Conservation (phyloP, 2,329 filamentous ascomycete species). For the Fusarium pseudograminearum region DNA sequence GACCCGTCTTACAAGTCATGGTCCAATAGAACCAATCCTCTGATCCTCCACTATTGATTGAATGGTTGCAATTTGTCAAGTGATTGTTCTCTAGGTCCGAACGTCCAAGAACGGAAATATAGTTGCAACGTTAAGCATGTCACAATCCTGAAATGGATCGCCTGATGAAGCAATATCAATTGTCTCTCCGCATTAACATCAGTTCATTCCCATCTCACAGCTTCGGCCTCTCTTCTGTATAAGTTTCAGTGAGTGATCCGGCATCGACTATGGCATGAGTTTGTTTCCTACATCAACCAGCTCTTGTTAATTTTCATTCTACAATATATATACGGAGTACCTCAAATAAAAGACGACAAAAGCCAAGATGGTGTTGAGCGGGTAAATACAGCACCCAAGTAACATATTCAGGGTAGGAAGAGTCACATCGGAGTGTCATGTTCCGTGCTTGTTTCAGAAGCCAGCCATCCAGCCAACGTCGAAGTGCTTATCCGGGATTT, state of each 20-base stretch:
- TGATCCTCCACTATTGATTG: not conserved
- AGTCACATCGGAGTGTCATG: not conserved
- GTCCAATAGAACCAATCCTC: not conserved
- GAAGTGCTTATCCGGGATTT: not conserved
- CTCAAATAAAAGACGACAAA: too few relatives aligned
- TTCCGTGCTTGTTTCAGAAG: not conserved
- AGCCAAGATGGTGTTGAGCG: too few relatives aligned
- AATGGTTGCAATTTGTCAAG: not conserved
- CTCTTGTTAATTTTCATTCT: too few relatives aligned
- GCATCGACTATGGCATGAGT: too few relatives aligned
- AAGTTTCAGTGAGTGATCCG: too few relatives aligned
- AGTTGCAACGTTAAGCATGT: not conserved
- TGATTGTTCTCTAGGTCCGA: conserved; percentile 2
- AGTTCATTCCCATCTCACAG: fast-evolving
- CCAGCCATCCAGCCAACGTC: not conserved
- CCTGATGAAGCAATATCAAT: fast-evolving
- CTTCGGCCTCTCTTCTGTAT: not conserved
- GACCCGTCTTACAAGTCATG: fast-evolving
- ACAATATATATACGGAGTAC: too few relatives aligned
- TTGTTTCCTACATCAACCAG: too few relatives aligned
- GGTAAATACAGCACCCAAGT: not conserved
- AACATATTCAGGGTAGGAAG: not conserved
- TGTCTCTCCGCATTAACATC: not conserved
- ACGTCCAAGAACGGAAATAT: not conserved
- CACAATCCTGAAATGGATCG: not conserved